Percentiles rank a stretch among this genome's conserved stretches.
These are phyloP conservation scores for Cryptosporidium andersoni DNA, from an alignment of 169 alveolate species.

Conservation along the genomic window DNA sequence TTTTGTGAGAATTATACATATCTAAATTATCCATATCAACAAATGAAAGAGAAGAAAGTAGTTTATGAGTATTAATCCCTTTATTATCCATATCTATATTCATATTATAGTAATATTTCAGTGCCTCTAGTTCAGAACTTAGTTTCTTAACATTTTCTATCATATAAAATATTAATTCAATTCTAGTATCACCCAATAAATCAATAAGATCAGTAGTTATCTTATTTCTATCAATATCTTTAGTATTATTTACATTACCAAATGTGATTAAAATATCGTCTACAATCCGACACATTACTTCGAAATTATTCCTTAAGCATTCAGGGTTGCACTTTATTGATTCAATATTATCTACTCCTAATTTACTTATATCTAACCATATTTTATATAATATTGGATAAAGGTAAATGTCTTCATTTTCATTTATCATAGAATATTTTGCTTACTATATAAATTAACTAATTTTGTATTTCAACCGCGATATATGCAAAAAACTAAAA, in stretches of 20 bases:
- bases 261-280: conserved; percentile 13
- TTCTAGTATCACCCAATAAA: conserved; percentile 37
- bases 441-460: too few relatives aligned
- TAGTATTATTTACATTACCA: neutral
- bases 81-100: neutral
- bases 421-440: too few relatives aligned
- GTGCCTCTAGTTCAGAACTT: neutral
- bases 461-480: too few relatives aligned
- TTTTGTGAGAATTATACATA: too few relatives aligned
- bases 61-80: neutral
- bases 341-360: too few relatives aligned
- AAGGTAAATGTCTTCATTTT: too few relatives aligned
- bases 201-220: conserved; percentile 27
- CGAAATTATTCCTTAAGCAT: neutral
- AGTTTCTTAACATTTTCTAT: conserved; percentile 29
- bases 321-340: too few relatives aligned
- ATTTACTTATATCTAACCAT: too few relatives aligned
- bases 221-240: conserved; percentile 15
- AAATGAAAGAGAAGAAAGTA: neutral
- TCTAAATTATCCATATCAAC: too few relatives aligned
- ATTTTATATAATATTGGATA: too few relatives aligned
- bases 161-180: neutral
- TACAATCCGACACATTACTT: conserved; percentile 10
- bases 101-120: neutral
- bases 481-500: too few relatives aligned